Evolutionary conservation across 108 stramenopile genomes (phyloP).

Genomic region (Aurantiochytrium sp.): DNA sequence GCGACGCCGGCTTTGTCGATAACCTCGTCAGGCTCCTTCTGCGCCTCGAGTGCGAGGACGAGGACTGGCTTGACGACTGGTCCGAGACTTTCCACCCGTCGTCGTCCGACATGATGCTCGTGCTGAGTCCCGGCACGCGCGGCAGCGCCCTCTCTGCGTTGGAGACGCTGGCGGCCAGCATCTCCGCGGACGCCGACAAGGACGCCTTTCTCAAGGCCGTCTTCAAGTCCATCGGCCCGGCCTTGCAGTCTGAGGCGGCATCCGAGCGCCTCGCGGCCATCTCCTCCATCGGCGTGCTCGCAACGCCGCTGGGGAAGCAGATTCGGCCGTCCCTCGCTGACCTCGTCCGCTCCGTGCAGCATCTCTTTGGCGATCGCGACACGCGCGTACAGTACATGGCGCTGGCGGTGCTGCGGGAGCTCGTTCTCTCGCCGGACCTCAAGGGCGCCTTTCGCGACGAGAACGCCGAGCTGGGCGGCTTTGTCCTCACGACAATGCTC

Average conservation of each 20-base stretch:
- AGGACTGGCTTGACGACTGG: slow-evolving; percentile 25
- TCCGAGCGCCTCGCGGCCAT: not conserved
- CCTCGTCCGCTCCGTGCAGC: not conserved
- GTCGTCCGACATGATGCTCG: not conserved
- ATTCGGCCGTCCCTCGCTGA: not conserved
- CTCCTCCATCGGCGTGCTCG: not conserved
- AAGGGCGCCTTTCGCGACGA: slow-evolving; percentile 1
- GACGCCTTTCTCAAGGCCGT: not conserved
- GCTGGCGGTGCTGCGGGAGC: not conserved
- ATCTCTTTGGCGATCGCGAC: not conserved
- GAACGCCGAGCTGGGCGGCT: not conserved
- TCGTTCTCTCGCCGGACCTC: not conserved
- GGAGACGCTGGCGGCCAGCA: not conserved
- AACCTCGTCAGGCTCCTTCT: not conserved
- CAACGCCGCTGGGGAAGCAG: not conserved
- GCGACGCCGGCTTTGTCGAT: slow-evolving; percentile 9
- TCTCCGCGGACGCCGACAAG: not conserved
- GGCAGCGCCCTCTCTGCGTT: not conserved
- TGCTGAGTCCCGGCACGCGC: not conserved
- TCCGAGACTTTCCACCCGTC: not conserved
- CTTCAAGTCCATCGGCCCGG: not conserved
- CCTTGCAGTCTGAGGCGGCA: not conserved
- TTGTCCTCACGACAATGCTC: not conserved
- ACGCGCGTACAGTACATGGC: not conserved
- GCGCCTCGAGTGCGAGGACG: not conserved